Conservation (phyloP, 192 early-diverging fungal species). For the Piromyces sp. region DNA sequence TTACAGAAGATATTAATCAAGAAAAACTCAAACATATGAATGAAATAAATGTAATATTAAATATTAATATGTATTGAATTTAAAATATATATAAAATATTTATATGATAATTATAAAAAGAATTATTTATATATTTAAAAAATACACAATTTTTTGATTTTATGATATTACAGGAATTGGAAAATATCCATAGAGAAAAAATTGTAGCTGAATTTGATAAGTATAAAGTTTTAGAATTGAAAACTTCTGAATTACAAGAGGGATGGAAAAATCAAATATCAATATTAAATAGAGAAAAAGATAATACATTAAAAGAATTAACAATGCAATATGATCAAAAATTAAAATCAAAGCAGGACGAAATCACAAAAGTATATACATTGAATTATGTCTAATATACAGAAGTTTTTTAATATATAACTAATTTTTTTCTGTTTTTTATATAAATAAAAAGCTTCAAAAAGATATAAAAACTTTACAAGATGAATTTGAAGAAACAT, state of each 20-base stretch:
- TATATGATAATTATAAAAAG: too few species aligned
- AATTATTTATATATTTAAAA: too few species aligned
- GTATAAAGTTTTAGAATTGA: slow-evolving; percentile 29
- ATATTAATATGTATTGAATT: too few species aligned
- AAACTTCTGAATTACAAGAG: slow-evolving; percentile 24
- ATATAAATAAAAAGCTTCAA: slow-evolving; percentile 20
- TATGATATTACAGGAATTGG: slow-evolving; percentile 21
- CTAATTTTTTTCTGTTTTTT: not conserved
- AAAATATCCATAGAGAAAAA: slow-evolving; percentile 29
- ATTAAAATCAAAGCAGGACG: slow-evolving; percentile 29
- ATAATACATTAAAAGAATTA: slow-evolving; percentile 25
- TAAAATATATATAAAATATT: too few species aligned
- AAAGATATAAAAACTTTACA: slow-evolving; percentile 26
- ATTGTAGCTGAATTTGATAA: slow-evolving; percentile 46
- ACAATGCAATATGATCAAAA: slow-evolving; percentile 31
- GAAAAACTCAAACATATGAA: slow-evolving; percentile 28
- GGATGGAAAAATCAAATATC: slow-evolving; percentile 37
- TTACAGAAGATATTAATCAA: slow-evolving; percentile 39
- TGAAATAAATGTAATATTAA: slow-evolving; percentile 14
- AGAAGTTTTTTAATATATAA: not conserved
- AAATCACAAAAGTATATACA: slow-evolving; percentile 27
- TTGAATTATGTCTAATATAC: too few species aligned
- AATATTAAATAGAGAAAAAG: slow-evolving; percentile 27
- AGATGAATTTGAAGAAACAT: slow-evolving; percentile 32
- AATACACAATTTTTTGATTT: too few species aligned